These are phyloP conservation scores for Aureobasidium sp. DNA, from an alignment of 2,329 filamentous ascomycete genomes.

Conservation along the genomic window DNA sequence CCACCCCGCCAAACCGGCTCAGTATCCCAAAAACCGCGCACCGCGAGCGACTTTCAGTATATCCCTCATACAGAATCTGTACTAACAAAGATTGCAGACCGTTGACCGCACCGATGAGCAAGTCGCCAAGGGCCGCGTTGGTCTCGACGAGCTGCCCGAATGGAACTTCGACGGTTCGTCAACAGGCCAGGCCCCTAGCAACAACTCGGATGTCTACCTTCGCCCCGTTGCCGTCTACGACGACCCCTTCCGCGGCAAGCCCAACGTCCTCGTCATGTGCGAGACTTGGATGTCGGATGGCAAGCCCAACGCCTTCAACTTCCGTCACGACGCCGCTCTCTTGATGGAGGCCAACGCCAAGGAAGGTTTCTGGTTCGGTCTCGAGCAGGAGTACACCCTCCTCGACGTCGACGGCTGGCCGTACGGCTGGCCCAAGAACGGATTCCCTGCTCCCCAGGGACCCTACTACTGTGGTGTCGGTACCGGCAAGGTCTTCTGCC, in stretches of 20 bases:
- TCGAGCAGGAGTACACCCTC: slow-evolving; percentile 96
- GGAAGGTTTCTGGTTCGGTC: slow-evolving; percentile 91
- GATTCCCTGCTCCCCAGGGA: slow-evolving; percentile 85
- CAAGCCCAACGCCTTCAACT: slow-evolving; percentile 97
- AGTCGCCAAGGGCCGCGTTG: slow-evolving; percentile 16
- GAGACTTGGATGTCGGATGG: slow-evolving; percentile 94
- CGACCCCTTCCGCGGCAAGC: slow-evolving; percentile 79
- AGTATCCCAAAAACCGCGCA: background rate
- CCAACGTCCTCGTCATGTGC: slow-evolving; percentile 88
- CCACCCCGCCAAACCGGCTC: background rate
- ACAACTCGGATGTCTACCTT: slow-evolving; percentile 97
- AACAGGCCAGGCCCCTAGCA: slow-evolving; percentile 81
- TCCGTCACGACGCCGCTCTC: slow-evolving; percentile 81
- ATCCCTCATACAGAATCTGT: background rate
- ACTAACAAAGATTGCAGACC: slow-evolving; percentile 41
- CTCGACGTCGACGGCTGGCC: slow-evolving; percentile 80
- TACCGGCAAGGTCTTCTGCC: slow-evolving; percentile 92
- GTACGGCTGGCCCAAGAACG: slow-evolving; percentile 82
- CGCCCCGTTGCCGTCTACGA: slow-evolving; percentile 81
- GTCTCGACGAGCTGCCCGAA: slow-evolving; percentile 58
- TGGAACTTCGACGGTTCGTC: slow-evolving; percentile 87
- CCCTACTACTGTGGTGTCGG: slow-evolving; percentile 98
- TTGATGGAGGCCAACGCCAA: slow-evolving; percentile 80
- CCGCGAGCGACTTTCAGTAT: background rate
- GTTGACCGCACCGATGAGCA: slow-evolving; percentile 48